phyloP scores from a whole-genome alignment of 2,329 filamentous ascomycete genomes.

The Ophiosphaerella herpotricha region DNA sequence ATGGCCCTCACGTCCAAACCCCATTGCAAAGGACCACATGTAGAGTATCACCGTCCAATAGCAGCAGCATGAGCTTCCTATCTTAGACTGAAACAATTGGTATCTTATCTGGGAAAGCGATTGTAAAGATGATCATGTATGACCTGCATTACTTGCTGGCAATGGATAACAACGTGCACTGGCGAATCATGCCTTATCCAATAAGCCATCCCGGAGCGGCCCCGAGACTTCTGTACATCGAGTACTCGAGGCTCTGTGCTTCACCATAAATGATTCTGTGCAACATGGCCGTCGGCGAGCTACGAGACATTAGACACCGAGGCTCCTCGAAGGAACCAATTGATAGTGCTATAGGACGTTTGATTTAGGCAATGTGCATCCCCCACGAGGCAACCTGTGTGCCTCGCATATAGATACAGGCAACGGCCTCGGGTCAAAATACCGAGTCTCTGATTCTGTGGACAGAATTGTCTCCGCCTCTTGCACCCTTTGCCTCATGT shows the following conservation, averaged over 20 bases:
- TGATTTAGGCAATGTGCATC: neutral
- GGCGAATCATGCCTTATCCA: conserved; percentile 18
- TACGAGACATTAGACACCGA: neutral
- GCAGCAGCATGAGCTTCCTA: conserved; percentile 40
- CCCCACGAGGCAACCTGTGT: neutral
- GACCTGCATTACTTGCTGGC: conserved; percentile 24
- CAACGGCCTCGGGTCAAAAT: no score
- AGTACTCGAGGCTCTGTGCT: conserved; percentile 7
- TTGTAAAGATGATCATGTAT: conserved; percentile 18
- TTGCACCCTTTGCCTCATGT: neutral
- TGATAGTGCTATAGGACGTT: neutral
- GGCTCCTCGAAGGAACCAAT: neutral
- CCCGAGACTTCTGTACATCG: neutral
- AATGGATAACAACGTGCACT: conserved; percentile 20
- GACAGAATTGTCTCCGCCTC: neutral
- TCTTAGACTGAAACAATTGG: conserved; percentile 33
- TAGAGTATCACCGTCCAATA: conserved; percentile 24
- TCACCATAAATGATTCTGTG: conserved; percentile 7
- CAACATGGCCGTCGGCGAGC: conserved; percentile 24
- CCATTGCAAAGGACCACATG: conserved; percentile 17
- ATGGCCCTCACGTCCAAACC: conserved; percentile 16
- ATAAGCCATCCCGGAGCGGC: conserved; percentile 20
- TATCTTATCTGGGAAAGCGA: conserved; percentile 35
- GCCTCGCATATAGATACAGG: no score
- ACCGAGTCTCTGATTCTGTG: neutral